phyloP scores from a whole-genome alignment of 768 basidiomycete species.

The Arthromyces matolae region DNA sequence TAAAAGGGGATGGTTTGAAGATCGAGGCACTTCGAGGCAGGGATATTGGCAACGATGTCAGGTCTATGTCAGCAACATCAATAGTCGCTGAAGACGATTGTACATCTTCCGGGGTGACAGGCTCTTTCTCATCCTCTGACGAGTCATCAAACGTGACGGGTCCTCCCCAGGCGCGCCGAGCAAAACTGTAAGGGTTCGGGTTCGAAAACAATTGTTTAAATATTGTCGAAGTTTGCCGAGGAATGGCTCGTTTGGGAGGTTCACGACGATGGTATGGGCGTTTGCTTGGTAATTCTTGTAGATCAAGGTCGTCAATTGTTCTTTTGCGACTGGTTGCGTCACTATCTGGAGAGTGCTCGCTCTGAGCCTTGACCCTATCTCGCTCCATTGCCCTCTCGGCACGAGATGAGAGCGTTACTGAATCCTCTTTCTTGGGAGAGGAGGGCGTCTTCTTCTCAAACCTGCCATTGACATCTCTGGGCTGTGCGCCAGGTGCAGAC shows the following conservation, averaged over 20 bases:
- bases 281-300: slow-evolving; percentile 32
- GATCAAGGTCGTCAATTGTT: slow-evolving; percentile 26
- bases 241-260: slow-evolving; percentile 35
- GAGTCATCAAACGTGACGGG: slow-evolving; percentile 40
- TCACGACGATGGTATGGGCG: slow-evolving; percentile 21
- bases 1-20: slow-evolving; percentile 60
- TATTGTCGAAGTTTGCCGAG: slow-evolving; percentile 33
- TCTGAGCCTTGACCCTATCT: slow-evolving; percentile 29
- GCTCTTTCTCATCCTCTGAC: slow-evolving; percentile 48
- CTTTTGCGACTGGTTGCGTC: slow-evolving; percentile 25
- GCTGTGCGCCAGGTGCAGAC: slow-evolving; percentile 34
- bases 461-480: slow-evolving; percentile 59
- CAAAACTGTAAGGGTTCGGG: slow-evolving; percentile 61
- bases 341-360: slow-evolving; percentile 18
- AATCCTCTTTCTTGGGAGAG: slow-evolving; percentile 32
- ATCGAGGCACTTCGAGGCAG: slow-evolving; percentile 33
- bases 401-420: slow-evolving; percentile 24
- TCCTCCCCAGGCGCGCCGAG: slow-evolving; percentile 53
- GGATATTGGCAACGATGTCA: slow-evolving; percentile 12
- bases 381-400: slow-evolving; percentile 40
- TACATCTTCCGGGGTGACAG: slow-evolving; percentile 58
- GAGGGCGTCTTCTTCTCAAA: slow-evolving; percentile 62
- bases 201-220: slow-evolving; percentile 48
- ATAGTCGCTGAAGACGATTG: slow-evolving; percentile 38
- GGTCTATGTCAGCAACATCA: slow-evolving; percentile 8